Evolutionary conservation across 176 grass and related monocot species (phyloP), one percentile per base, ranked within the genome.

Genomic region (Cenchrus fungigraminus): DNA sequence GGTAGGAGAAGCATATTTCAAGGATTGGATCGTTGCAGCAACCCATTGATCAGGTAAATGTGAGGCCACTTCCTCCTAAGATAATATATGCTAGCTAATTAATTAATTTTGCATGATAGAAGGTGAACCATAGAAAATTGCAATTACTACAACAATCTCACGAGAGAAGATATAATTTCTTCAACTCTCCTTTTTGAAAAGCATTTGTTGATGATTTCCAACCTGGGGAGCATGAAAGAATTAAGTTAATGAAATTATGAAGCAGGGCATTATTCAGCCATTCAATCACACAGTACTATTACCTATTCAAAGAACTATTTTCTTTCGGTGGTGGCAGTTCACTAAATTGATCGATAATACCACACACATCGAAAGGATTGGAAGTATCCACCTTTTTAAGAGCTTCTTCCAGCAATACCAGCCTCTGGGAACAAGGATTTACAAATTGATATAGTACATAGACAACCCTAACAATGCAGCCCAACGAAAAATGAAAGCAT

Each of bases 161-260:
- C 93, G 83, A 98, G 89, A 74, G 93, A 16, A 17, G 69, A 92
- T 82, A 95, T 66, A 79, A 98, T 98, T 32, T 95, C 96, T 94
- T 98, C 91, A 4, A 98, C 83, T 66, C 91, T 94, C 34, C 83
- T 66, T 74, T 98, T 98, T 11, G 93, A 95, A 82, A 98, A 98
- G 61, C 93, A 95, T 78, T 90, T 98, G 70, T 95, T 89, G 77
- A 98, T 87, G 12, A 90, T 88, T 62, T 95, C 88, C 78, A 94
- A 63, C 73, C 96, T 98, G 47, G 66, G 52, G 56, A 79, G 29
- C 28, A 83, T 20, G 5, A 50, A 25, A 74, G 22, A 37, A 84
- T 25, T 6, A 59, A 12, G 34, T 34, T n/a, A 49, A 56, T 1
- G 74, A 47, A 92, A 32, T 32, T 13, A 74, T 64, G 3, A 34